These are phyloP conservation scores for Lasiosphaeris hirsuta DNA, from an alignment of 495 filamentous ascomycete genomes.

Conservation along the genomic window DNA sequence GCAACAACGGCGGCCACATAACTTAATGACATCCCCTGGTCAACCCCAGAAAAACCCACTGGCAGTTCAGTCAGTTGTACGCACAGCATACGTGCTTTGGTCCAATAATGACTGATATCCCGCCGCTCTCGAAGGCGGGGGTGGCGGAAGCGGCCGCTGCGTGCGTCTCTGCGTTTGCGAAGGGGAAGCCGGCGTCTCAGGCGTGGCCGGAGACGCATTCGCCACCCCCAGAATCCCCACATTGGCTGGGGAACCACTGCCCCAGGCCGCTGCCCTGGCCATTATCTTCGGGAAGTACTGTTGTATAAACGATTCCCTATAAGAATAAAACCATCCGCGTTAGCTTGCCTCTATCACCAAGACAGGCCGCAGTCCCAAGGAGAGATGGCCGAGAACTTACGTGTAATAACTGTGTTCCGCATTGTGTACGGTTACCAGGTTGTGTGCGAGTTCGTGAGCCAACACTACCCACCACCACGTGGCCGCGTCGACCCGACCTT, in stretches of 20 bases:
- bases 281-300: conserved; percentile 50
- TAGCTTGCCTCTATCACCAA: too few relatives aligned
- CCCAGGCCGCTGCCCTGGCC: conserved; percentile 31
- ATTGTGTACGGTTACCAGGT: conserved; percentile 75
- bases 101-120: conserved; percentile 22
- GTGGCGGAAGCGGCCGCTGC: conserved; percentile 12
- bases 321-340: neutral
- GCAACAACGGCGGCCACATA: too few relatives aligned
- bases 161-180: neutral
- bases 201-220: neutral
- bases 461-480: conserved; percentile 91
- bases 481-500: conserved; percentile 59
- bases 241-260: neutral
- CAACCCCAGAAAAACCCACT: neutral
- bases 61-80: neutral
- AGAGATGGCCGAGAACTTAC: conserved; percentile 37
- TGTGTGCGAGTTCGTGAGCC: conserved; percentile 93
- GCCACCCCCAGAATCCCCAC: neutral
- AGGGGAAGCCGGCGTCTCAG: neutral
- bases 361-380: conserved; percentile 8
- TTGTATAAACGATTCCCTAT: conserved; percentile 49
- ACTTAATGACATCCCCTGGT: too few relatives aligned
- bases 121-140: conserved; percentile 12
- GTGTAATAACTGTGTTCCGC: conserved; percentile 84
- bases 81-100: neutral